Base-by-base conservation (phyloP, 805 yeast species). In the Barnettozyma sucrosica region DNA sequence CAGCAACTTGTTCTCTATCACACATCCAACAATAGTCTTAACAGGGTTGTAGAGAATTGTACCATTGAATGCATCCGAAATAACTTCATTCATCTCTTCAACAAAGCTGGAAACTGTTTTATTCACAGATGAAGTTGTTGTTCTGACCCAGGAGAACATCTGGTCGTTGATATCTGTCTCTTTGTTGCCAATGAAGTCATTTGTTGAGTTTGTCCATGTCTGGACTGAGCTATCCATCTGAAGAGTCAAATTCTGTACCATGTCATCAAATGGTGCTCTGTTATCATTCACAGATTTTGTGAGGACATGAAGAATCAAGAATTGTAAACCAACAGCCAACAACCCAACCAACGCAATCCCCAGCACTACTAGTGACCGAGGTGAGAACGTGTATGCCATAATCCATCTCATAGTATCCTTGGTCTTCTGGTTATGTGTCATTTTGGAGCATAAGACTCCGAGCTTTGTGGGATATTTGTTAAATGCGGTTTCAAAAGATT, bases 11-110 rank as follows among this genome's bases (percentile, higher is more conserved):
- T 83, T 71, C 16, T 87, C 92, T 34, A 93, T 70, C 3, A 87
- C 78, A 67, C 99, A 92, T 28, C 82, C 80, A 4, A 90, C 85
- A 0, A 89, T 79, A 0, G 83, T 74, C 25, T 74, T 72, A 41
- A 89, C 71, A 0, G 95, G 85, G 1, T 62, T 61, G 41, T 80
- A 77, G 10, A 92, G 66, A 0, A 85, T 76, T 0, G 97, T 88
- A 3, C 73, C 73, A 5, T 81, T 80, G 65, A 93, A 89, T 0
- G 81, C 71, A 8, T 72, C 70, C 25, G 71, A 70, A 6, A 93
- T 63, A 0, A 80, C 80, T 4, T 59, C 56, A 59, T 85, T 82
- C 69, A 90, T 75, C n/a, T 67, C 71, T 3, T 61, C 66, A 44
- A 83, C 71, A 62, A 89, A 83, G 1, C 63, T 66, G 19, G 72